Base-by-base conservation (phyloP, 2,329 filamentous ascomycete species). In the Calonectria hongkongensis region DNA sequence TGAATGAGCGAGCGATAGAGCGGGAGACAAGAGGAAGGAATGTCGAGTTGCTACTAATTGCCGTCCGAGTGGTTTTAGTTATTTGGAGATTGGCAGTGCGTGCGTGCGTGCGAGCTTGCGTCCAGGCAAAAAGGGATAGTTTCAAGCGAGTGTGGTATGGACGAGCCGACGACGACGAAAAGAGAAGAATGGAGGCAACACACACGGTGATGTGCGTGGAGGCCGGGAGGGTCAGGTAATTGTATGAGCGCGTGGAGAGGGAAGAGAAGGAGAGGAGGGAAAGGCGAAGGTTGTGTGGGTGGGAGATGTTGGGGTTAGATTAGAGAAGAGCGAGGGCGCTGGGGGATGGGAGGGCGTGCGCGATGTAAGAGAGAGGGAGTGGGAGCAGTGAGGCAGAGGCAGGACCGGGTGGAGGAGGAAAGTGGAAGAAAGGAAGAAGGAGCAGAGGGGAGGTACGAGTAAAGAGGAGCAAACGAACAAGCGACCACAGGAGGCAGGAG, bases 281-380 rank as follows among this genome's bases (percentile, higher is more conserved):
- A 72, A 70, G 74, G 70, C 62, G 51, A 77, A 70, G 76, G 74
- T 73, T 76, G 77, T 75, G 75, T 67, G 68, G 67, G 71, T 64
- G 68, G 50, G 64, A 73, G 71, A 56, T 45, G 66, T 48, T 70
- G 66, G 71, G 56, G 67, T 73, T 73, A 72, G 74, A 66, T 72
- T 74, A 60, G 73, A 69, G 62, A 63, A 70, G 68, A 70, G 75
- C 74, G 75, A 70, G 73, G 64, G 68, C 33, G 66, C 60, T 71
- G 51, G 67, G 66, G 63, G 43, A 47, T 56, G 66, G 58, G 71
- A 73, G 74, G 71, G 74, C 65, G 71, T 73, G 69, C 30, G 33
- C 41, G 58, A 64, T 58, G 71, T 13, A 64, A 69, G 50, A 66
- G 50, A 70, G 69, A 73, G 69, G 67, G 65, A 71, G 64, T 72